A percentile compares a stretch with the other conserved stretches of the same genome.
These are phyloP conservation scores for Dryas integrifolia DNA, from an alignment of 331 rosid genomes.

Conservation along the genomic window DNA sequence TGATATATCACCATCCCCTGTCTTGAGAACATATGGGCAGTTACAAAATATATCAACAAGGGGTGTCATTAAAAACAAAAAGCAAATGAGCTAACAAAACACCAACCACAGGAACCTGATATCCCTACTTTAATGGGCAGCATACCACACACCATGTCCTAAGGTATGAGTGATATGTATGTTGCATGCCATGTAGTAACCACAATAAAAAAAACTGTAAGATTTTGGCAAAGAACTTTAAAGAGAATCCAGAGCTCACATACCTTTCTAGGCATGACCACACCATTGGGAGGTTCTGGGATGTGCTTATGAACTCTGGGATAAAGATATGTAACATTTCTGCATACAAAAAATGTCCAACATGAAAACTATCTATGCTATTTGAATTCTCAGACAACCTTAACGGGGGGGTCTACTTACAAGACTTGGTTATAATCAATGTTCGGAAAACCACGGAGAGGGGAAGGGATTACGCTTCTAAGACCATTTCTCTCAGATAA, in stretches of 20 bases:
- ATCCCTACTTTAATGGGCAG: not conserved
- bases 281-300: conserved; percentile 73
- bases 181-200: not conserved
- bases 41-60: not conserved
- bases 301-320: conserved; percentile 59
- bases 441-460: conserved; percentile 62
- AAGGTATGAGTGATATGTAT: not conserved
- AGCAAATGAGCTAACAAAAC: not conserved
- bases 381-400: conserved; percentile 3
- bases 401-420: conserved; percentile 49
- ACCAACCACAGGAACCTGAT: conserved; percentile 17
- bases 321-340: conserved; percentile 67
- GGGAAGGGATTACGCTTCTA: conserved; percentile 51
- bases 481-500: conserved; percentile 64
- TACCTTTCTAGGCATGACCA: conserved; percentile 73
- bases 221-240: conserved; percentile 1
- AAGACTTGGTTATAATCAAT: conserved; percentile 62
- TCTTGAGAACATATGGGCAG: not conserved
- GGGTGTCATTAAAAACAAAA: not conserved
- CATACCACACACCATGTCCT: not conserved
- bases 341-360: conserved; percentile 43
- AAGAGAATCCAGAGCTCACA: conserved; percentile 19
- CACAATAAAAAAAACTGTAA: not conserved
- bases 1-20: not conserved
- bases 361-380: conserved; percentile 18